Base-by-base conservation (phyloP, 495 filamentous ascomycete genomes). In the Xylaria grammica region DNA sequence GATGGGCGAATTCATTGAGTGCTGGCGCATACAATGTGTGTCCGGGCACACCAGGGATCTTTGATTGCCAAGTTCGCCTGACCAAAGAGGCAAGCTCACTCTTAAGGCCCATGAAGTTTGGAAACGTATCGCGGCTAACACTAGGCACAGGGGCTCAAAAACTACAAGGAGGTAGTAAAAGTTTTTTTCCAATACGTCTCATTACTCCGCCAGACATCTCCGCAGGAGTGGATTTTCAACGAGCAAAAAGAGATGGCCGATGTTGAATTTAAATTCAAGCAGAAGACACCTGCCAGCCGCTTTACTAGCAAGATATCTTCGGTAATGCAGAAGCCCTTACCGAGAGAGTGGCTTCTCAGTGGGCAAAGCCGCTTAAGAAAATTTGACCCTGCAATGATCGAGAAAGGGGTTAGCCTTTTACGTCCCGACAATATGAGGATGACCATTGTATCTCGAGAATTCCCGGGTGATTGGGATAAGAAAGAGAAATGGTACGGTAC, bases 401-500 rank as follows among this genome's bases (percentile, higher is more conserved):
- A 86, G 70, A 84, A 90, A 67, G 93, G 88, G 0, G 75, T 98
- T 44, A 79, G 81, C 1, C 91, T 90, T 72, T 77, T 99, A 26
- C 84, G 90, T 27, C 90, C 93, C 4, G 93, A 98, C 72, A 98
- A 97, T 73, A 95, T 97, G 79, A 85, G 90, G 30, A 82, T 97
- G 61, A 86, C 86, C 7, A 82, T 98, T 62, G 88, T 96, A 32
- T 91, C 91, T 32, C 90, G 92, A 73, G 85, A 92, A 15, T 90
- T 88, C 64, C 93, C 93, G 0, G 92, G 91, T 1, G 84, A 87
- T n/a, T 94, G 91, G 88, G 87, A 96, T 57, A 76, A 90, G 66
- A 93, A 90, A 71, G 95, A 99, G 79, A 91, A 91, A 76, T 99
- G 96, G 96, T 99, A 99, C 67, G 94, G 94, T 20, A 99, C 95